Conservation (phyloP, 257 asterid genomes). For the Catharanthus roseus region DNA sequence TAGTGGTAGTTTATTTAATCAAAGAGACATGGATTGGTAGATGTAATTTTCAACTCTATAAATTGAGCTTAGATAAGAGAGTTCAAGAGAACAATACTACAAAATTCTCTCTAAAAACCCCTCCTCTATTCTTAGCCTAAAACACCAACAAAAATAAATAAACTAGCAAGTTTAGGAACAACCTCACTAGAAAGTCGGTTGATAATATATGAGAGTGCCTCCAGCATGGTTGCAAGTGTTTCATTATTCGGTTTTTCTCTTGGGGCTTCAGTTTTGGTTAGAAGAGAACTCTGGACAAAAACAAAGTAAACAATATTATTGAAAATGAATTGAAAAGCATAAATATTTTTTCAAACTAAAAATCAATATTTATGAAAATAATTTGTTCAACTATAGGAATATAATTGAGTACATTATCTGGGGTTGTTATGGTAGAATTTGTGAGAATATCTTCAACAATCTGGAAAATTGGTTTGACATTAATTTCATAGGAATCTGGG, state of each 20-base stretch:
- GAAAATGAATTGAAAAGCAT: not conserved
- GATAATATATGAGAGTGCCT: not conserved
- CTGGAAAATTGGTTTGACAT: constrained; percentile 5
- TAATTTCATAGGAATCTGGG: constrained; percentile 6
- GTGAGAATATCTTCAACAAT: constrained; percentile 9
- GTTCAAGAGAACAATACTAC: too few species aligned
- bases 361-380: too few species aligned
- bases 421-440: not conserved
- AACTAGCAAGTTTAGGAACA: too few species aligned
- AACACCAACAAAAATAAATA: too few species aligned
- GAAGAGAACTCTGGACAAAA: not conserved
- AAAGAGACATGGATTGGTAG: too few species aligned
- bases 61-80: too few species aligned
- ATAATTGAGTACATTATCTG: not conserved
- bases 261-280: not conserved
- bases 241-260: too few species aligned
- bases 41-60: too few species aligned
- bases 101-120: too few species aligned
- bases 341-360: too few species aligned
- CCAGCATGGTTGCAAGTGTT: not conserved
- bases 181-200: constrained; percentile 11
- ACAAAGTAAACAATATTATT: not conserved
- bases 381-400: not conserved
- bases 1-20: too few species aligned
- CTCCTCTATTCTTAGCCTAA: too few species aligned